Evolutionary conservation across 768 basidiomycete species (phyloP), one percentile per base, ranked within the genome.

Genomic region (Tremella mesenterica): DNA sequence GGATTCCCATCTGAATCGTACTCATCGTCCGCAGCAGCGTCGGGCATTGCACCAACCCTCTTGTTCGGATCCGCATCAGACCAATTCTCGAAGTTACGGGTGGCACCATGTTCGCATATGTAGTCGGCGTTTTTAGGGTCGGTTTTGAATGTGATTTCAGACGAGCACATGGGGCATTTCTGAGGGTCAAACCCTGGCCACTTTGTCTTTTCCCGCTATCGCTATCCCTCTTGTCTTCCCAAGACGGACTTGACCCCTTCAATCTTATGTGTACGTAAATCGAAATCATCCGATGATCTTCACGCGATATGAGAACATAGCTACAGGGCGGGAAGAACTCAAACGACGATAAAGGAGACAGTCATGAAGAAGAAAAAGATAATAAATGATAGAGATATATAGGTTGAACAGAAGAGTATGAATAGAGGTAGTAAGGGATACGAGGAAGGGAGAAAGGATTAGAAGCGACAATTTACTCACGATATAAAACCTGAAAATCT

Each of bases 131-230:
- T 74, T 63, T 93, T 93, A 18, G 93, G 93, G 70, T 99, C 93
- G 0, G 95, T 99, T 74, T 97, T 97, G 83, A 99, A 99, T 0
- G 95, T 97, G 60, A 99, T 97, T 72, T 99, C 95, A 8, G 93
- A 86, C 2, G 91, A 95, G 71, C 95, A 99, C 33, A 91, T 76
- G 13, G 91, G 92, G 67, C 93, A 77, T 71, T 74, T 93, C 71
- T 73, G 51, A 1, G 20, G 16, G n/a, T 50, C 44, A 54, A 41
- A 23, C n/a, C n/a, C n/a, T n/a, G n/a, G n/a, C n/a, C n/a, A 36
- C 48, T 25, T 2, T 7, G 30, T 34, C 3, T 21, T 25, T 16
- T 18, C 25, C 16, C 3, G 10, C 16, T 21, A 48, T 25, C n/a
- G n/a, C 28, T 48, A 14, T 12, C 3, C 25, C n/a, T n/a, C n/a